phyloP scores from a whole-genome alignment of 116 monocot species.

The Zostera marina region DNA sequence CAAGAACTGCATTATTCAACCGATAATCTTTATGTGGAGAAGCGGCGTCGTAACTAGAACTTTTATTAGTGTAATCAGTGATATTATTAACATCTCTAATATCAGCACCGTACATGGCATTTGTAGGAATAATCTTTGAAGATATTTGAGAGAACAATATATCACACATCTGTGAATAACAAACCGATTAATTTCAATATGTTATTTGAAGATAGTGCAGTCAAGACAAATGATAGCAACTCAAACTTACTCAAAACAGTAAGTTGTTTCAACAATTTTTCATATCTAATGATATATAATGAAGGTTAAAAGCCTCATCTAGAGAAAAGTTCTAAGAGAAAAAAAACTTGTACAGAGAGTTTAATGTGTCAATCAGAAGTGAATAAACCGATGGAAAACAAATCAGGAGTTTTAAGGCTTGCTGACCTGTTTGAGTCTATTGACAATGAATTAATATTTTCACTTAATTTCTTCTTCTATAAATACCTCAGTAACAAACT shows the following conservation, averaged over 20 bases:
- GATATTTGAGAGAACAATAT: constrained; percentile 88
- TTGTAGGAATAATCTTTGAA: constrained; percentile 40
- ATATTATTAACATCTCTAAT: constrained; percentile 14
- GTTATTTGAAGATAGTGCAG: not conserved
- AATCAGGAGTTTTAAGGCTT: no score
- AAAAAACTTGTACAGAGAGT: no score
- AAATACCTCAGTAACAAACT: no score
- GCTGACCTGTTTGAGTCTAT: no score
- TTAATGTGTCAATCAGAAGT: no score
- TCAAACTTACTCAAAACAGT: not conserved
- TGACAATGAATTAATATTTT: no score
- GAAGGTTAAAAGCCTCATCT: no score
- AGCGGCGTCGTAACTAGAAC: constrained; percentile 10
- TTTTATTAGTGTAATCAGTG: constrained; percentile 8
- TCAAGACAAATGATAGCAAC: no score
- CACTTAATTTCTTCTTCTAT: no score
- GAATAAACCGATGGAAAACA: no score
- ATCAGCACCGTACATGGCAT: constrained; percentile 15
- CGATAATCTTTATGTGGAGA: constrained; percentile 10
- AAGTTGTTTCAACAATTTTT: not conserved
- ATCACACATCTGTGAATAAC: constrained; percentile 70
- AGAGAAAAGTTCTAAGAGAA: no score
- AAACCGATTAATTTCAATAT: not conserved
- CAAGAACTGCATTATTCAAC: constrained; percentile 14
- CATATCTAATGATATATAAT: not conserved